Conservation (phyloP, 305 asterid species). For the Rubia balearica region DNA sequence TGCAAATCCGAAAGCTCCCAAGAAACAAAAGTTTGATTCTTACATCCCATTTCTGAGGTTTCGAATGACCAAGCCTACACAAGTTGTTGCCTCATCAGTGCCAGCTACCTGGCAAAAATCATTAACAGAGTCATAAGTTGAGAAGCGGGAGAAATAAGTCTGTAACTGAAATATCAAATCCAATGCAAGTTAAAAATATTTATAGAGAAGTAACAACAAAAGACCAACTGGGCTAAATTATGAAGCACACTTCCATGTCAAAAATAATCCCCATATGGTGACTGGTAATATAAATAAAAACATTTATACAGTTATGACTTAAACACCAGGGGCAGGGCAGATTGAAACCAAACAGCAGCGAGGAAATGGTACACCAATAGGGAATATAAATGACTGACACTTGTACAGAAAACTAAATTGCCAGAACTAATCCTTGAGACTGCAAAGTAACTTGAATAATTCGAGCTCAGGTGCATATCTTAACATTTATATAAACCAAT, state of each 20-base stretch:
- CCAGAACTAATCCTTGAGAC: slow-evolving; percentile 1
- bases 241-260: neutral
- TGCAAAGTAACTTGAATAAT: neutral
- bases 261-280: neutral
- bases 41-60: slow-evolving; percentile 72
- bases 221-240: neutral
- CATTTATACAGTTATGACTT: neutral
- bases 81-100: slow-evolving; percentile 96
- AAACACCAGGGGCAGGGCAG: neutral
- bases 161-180: slow-evolving; percentile 7
- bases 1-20: slow-evolving; percentile 2
- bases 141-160: neutral
- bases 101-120: slow-evolving; percentile 58
- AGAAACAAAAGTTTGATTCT: slow-evolving; percentile 22
- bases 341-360: neutral
- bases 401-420: neutral
- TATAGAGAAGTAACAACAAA: slow-evolving; percentile 2
- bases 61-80: slow-evolving; percentile 73
- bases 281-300: neutral
- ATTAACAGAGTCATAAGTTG: slow-evolving; percentile 10
- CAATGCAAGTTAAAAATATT: neutral
- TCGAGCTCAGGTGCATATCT: neutral
- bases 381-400: neutral
- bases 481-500: neutral
- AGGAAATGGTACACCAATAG: neutral